Conservation (phyloP, 1,284 basidiomycete genomes). For the Apiotrichum laibachii region DNA sequence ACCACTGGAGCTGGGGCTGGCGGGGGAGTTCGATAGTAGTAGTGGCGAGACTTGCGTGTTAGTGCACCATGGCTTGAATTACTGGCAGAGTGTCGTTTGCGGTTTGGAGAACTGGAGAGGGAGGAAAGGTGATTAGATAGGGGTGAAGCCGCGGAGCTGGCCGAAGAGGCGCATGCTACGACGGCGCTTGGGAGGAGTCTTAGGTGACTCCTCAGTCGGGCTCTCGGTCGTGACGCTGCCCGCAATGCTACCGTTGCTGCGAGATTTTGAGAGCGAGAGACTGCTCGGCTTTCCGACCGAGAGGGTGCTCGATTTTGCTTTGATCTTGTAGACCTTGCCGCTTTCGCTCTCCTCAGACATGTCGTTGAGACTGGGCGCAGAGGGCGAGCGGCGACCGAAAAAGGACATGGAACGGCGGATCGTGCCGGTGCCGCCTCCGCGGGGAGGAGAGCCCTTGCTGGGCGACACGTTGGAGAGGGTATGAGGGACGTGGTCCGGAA, state of each 20-base stretch:
- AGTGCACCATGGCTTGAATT: background rate
- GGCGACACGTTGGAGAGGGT: background rate
- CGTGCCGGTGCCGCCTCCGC: background rate
- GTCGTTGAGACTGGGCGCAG: background rate
- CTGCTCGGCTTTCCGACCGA: background rate
- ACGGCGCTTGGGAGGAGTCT: constrained; percentile 8
- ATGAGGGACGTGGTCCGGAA: background rate
- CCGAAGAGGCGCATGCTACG: constrained; percentile 18
- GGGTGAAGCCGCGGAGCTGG: constrained; percentile 19
- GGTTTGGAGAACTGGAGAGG: background rate
- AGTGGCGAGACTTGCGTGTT: background rate
- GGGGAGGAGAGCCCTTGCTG: background rate
- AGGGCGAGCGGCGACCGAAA: constrained; percentile 6
- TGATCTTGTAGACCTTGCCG: background rate
- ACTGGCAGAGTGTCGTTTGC: too few species aligned
- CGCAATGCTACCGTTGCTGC: background rate
- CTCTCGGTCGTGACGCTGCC: background rate
- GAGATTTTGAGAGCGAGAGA: background rate
- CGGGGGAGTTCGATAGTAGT: background rate
- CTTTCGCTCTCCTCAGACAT: constrained; percentile 2
- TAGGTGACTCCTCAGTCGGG: constrained; percentile 1
- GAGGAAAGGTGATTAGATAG: background rate
- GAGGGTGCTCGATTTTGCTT: background rate
- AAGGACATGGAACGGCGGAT: constrained; percentile 14
- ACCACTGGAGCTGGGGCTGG: background rate